Percentiles rank a stretch among this genome's conserved stretches.
Conservation (phyloP, 352 stramenopile species). For the Phytophthora megakarya region DNA sequence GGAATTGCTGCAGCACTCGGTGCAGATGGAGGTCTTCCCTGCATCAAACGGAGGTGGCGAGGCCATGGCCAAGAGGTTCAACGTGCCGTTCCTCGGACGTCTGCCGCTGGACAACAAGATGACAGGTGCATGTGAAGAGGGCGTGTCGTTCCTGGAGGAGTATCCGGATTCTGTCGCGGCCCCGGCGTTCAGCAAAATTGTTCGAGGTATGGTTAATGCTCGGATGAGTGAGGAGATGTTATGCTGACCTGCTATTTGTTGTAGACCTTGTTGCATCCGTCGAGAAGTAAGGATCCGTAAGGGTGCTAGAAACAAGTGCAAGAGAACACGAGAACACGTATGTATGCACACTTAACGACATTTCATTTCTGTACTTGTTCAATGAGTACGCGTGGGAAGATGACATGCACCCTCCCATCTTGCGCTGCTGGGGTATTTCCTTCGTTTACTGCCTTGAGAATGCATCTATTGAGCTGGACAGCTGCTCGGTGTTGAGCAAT, state of each 20-base stretch:
- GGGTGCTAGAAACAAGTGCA: constrained; percentile 11
- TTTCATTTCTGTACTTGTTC: constrained; percentile 30
- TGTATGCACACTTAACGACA: constrained; percentile 37
- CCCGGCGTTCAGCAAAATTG: constrained; percentile 74
- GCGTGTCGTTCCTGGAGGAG: constrained; percentile 93
- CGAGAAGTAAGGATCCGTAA: constrained; percentile 38
- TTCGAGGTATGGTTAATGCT: constrained; percentile 45
- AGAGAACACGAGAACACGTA: constrained; percentile 24
- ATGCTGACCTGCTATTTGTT: constrained; percentile 16
- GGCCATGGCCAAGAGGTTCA: constrained; percentile 96
- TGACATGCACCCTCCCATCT: neutral
- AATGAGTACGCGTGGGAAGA: constrained; percentile 2
- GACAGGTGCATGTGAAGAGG: constrained; percentile 95
- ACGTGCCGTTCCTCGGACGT: constrained; percentile 96
- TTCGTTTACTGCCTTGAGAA: constrained; percentile 26
- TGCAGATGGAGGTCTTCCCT: constrained; percentile 94
- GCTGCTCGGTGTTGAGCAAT: constrained; percentile 63
- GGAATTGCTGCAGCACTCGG: constrained; percentile 64
- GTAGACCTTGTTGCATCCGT: constrained; percentile 62
- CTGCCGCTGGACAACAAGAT: constrained; percentile 98
- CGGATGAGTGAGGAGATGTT: too few relatives aligned
- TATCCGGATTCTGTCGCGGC: constrained; percentile 77
- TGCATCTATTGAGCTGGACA: constrained; percentile 37
- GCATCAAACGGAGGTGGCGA: constrained; percentile 83
- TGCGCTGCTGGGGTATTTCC: constrained; percentile 5